Base-by-base conservation (phyloP, 2,329 filamentous ascomycete species). In the Curvularia sp. region DNA sequence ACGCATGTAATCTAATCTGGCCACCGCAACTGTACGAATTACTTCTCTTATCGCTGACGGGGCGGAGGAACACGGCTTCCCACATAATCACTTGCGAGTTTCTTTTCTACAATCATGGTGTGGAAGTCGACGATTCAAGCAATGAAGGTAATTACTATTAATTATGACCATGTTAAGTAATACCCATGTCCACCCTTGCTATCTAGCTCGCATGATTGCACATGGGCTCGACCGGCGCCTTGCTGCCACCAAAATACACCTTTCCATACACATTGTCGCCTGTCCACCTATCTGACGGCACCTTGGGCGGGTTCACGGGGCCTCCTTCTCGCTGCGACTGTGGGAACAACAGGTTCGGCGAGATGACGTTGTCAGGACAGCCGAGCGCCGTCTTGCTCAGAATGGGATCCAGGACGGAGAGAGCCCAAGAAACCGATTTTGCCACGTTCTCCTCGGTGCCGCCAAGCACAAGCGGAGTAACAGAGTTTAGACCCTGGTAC, bases 261-360 rank as follows among this genome's bases (percentile, higher is more conserved):
- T 75, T 73, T 63, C 72, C 66, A 59, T 76, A 77, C 1, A 74
- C 71, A 49, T 78, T 76, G 57, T 76, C 70, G 5, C 75, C 74
- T 25, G 69, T 69, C 36, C 73, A 73, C 12, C 59, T 42, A 19
- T 63, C 60, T 21, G 65, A 64, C 21, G 53, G 60, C 5, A 64
- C 62, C 15, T 65, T 64, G 21, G 72, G 71, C 23, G 66, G 62
- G 12, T 64, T 69, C 7, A 67, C 19, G 1, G 74, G 75, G 0
- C 75, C 75, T 49, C 75, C 75, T 1, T 64, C 55, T 12, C 61
- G 55, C 10, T 51, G 68, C 2, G 61, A 53, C 47, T 75, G 67
- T 1, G 74, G 71, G 56, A 68, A 77, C 18, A 76, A 53, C 45
- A 65, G 64, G 60, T 76, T 72, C 19, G 67, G 64, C 12, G 63